Evolutionary conservation across 371 early-diverging fungal species (phyloP).

Genomic region (Zychaea mexicana): DNA sequence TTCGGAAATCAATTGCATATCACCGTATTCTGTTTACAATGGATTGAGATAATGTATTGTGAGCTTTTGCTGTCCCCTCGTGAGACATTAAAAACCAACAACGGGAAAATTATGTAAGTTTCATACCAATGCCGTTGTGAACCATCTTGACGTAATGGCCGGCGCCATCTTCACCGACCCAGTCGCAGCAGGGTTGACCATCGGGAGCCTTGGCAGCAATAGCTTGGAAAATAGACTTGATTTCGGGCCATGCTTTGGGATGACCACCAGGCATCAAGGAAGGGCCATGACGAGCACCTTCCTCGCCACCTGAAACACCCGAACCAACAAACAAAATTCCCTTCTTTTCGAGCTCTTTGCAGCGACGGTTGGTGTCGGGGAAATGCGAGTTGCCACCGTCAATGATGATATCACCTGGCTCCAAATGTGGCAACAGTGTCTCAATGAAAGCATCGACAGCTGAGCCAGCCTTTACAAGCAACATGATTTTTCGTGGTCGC

Average conservation of each 20-base stretch:
- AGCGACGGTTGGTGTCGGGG: constrained; percentile 95
- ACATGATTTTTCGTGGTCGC: constrained; percentile 94
- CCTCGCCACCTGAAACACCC: constrained; percentile 99
- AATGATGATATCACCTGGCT: constrained; percentile 95
- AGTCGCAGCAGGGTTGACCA: constrained; percentile 97
- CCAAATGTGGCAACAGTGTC: constrained; percentile 83
- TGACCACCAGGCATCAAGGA: constrained; percentile 99
- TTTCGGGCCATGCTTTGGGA: constrained; percentile 87
- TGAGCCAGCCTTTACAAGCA: constrained; percentile 97
- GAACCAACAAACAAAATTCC: constrained; percentile 95
- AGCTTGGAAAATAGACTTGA: constrained; percentile 95
- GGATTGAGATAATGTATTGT: too few species aligned
- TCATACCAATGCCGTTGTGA: constrained; percentile 95
- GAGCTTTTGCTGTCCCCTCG: too few species aligned
- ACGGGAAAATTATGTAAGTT: too few species aligned
- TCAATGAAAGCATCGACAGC: constrained; percentile 97
- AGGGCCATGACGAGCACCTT: constrained; percentile 99
- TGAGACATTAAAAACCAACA: too few species aligned
- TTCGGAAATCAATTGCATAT: constrained; percentile 99
- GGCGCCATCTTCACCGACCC: constrained; percentile 98
- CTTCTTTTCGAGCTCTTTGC: constrained; percentile 82
- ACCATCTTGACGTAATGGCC: constrained; percentile 99
- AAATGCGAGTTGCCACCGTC: constrained; percentile 99
- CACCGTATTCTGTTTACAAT: constrained; percentile 99
- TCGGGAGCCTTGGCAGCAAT: constrained; percentile 91